These are phyloP conservation scores for Ceriops tagal DNA, from an alignment of 345 rosid species.

Conservation along the genomic window DNA sequence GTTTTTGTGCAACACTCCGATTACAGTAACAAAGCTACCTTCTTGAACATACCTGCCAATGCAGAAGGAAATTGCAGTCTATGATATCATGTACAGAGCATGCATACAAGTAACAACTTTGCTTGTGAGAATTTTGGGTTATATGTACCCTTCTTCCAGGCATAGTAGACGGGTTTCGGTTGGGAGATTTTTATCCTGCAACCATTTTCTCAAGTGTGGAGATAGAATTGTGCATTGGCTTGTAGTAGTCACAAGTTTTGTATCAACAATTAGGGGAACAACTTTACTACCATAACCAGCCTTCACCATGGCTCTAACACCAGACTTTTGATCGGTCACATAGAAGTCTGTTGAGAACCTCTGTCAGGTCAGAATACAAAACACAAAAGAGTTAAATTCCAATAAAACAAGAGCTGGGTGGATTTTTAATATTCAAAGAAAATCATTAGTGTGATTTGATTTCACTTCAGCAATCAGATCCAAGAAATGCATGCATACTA, in stretches of 20 bases:
- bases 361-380: constrained; percentile 33
- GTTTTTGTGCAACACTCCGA: constrained; percentile 36
- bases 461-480: no score
- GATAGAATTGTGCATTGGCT: constrained; percentile 35
- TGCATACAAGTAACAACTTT: neutral
- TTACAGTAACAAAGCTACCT: constrained; percentile 45
- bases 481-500: no score
- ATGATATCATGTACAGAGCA: constrained; percentile 4
- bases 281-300: constrained; percentile 46
- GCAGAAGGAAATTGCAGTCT: constrained; percentile 11
- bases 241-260: constrained; percentile 42
- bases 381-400: constrained; percentile 14
- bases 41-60: constrained; percentile 47
- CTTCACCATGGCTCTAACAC: constrained; percentile 46
- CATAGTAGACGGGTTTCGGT: constrained; percentile 39
- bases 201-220: constrained; percentile 46
- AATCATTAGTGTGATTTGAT: neutral
- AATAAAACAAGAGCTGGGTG: neutral
- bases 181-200: constrained; percentile 41
- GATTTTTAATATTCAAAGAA: neutral
- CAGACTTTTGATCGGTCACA: constrained; percentile 45
- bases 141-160: constrained; percentile 49
- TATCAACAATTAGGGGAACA: constrained; percentile 47
- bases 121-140: no score
- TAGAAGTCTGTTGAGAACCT: constrained; percentile 57